Evolutionary conservation across 768 basidiomycete species (phyloP).

Genomic region (Macrolepiota albuminosa): DNA sequence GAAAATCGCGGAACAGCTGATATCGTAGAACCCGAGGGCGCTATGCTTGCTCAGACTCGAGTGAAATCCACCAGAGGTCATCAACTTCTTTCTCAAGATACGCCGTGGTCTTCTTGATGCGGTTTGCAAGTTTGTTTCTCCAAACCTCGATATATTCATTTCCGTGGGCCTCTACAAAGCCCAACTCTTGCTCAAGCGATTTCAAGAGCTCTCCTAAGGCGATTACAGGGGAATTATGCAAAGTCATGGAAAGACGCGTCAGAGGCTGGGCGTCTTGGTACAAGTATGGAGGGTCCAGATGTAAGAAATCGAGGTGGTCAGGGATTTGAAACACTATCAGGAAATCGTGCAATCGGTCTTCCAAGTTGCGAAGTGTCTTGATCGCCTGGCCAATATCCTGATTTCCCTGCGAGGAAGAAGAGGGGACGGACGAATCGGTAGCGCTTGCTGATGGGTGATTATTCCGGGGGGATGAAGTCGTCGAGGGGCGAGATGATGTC

Average conservation of each 20-base stretch:
- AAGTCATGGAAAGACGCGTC: neutral
- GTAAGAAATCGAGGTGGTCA: neutral
- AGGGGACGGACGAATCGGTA: neutral
- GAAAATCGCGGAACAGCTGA: neutral
- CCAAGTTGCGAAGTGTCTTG: neutral
- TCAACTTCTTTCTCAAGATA: neutral
- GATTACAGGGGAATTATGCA: neutral
- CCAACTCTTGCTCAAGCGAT: neutral
- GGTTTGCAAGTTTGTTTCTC: neutral
- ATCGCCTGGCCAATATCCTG: neutral
- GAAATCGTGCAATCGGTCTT: neutral
- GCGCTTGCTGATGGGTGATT: neutral
- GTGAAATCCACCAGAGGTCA: neutral
- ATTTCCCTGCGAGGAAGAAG: neutral
- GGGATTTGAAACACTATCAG: neutral
- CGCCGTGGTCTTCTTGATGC: neutral
- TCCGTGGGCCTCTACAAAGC: neutral
- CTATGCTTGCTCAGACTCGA: neutral
- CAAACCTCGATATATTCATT: neutral
- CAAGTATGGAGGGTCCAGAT: neutral
- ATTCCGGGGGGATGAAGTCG: neutral
- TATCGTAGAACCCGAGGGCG: neutral
- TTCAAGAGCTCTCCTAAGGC: neutral
- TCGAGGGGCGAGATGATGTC: neutral
- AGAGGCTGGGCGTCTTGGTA: neutral